These are phyloP conservation scores for Alternaria hordeiaustralica DNA, from an alignment of 2,329 filamentous ascomycete genomes.

Conservation along the genomic window DNA sequence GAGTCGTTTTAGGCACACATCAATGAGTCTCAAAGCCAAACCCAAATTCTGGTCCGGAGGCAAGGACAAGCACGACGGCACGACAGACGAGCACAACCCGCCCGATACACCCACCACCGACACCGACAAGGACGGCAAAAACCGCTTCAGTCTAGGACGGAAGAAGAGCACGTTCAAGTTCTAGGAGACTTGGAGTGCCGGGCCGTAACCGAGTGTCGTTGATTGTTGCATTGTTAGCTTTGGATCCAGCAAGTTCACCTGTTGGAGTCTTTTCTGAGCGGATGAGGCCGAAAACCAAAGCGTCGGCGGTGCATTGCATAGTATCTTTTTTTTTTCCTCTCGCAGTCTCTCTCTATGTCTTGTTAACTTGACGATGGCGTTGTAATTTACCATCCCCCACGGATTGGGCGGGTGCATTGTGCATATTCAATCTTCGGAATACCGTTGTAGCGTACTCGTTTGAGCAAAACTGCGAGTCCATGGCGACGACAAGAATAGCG, in stretches of 20 bases:
- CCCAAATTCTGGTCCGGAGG: conserved; percentile 70
- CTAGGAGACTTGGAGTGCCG: conserved; percentile 6
- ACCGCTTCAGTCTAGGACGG: conserved; percentile 71
- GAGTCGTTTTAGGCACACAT: conserved; percentile 71
- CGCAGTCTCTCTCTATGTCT: background rate
- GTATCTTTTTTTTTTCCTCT: background rate
- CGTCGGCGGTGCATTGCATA: background rate
- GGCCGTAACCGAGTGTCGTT: background rate
- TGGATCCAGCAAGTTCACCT: background rate
- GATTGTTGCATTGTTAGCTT: background rate
- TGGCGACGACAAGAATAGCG: background rate
- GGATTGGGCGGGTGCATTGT: background rate
- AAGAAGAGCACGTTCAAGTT: conserved; percentile 70
- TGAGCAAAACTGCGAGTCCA: background rate
- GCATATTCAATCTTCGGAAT: background rate
- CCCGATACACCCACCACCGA: conserved; percentile 41
- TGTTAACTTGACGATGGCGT: background rate
- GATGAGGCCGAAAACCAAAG: background rate
- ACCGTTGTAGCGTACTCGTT: background rate
- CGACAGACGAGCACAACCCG: conserved; percentile 20
- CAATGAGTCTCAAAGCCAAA: conserved; percentile 80
- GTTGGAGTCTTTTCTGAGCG: background rate
- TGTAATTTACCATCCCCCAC: background rate
- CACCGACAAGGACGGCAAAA: conserved; percentile 68
- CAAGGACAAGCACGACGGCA: conserved; percentile 37